Evolutionary conservation across 495 filamentous ascomycete genomes (phyloP).

Genomic region (Clavariopsis aquatica): DNA sequence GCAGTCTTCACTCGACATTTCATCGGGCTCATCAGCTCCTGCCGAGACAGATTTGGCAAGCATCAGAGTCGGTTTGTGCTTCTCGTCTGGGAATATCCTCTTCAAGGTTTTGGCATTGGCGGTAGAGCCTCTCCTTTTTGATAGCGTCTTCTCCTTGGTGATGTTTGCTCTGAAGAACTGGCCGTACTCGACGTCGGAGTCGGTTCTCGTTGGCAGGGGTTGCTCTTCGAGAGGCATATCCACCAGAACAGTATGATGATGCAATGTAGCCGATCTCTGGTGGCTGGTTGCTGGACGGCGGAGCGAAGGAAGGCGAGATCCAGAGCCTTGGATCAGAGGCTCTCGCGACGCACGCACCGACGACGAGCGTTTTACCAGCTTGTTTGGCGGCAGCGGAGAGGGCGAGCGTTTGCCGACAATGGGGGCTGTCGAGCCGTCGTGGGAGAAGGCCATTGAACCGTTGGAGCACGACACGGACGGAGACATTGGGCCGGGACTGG

Average conservation of each 20-base stretch:
- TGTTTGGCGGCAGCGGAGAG: slow-evolving; percentile 66
- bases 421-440: slow-evolving; percentile 63
- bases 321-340: slow-evolving; percentile 49
- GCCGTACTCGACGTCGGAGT: slow-evolving; percentile 35
- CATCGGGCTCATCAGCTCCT: slow-evolving; percentile 38
- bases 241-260: slow-evolving; percentile 46
- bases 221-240: slow-evolving; percentile 37
- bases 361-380: slow-evolving; percentile 80
- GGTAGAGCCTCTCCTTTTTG: slow-evolving; percentile 34
- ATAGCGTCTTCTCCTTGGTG: slow-evolving; percentile 32
- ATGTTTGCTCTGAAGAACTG: slow-evolving; percentile 46
- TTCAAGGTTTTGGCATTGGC: slow-evolving; percentile 40
- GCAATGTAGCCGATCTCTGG: slow-evolving; percentile 73
- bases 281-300: slow-evolving; percentile 84
- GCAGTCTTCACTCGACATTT: slow-evolving; percentile 35
- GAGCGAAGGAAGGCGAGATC: slow-evolving; percentile 59
- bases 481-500: slow-evolving; percentile 68
- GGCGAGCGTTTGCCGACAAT: slow-evolving; percentile 55
- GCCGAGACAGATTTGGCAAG: slow-evolving; percentile 38
- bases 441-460: slow-evolving; percentile 56
- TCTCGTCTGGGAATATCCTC: slow-evolving; percentile 44
- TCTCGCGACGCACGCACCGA: slow-evolving; percentile 58
- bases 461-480: slow-evolving; percentile 69
- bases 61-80: slow-evolving; percentile 40
- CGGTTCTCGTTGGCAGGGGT: not conserved